Evolutionary conservation across 2,329 filamentous ascomycete species (phyloP).

Genomic region (Penicillium sp.): DNA sequence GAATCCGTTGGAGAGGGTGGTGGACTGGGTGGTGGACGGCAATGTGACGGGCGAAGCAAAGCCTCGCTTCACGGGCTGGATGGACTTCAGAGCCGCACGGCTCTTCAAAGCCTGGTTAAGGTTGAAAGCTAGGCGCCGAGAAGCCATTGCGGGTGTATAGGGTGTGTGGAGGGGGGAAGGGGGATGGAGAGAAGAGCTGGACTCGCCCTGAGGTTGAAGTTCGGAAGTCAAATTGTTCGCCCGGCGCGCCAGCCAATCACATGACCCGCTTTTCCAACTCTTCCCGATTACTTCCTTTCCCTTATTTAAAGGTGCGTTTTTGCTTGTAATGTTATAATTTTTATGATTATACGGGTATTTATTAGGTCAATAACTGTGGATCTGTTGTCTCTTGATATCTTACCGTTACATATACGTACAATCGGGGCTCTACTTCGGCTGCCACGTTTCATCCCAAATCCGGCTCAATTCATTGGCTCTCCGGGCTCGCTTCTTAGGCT

Average conservation of each 20-base stretch:
- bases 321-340: not conserved
- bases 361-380: not conserved
- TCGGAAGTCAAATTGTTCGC: conserved; percentile 49
- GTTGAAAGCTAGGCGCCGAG: conserved; percentile 94
- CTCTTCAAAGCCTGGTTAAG: conserved; percentile 86
- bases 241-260: conserved; percentile 43
- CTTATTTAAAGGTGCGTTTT: not conserved
- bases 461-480: conserved; percentile 16
- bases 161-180: conserved; percentile 45
- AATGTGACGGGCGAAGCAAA: conserved; percentile 78
- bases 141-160: conserved; percentile 70
- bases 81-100: conserved; percentile 77
- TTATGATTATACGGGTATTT: not conserved
- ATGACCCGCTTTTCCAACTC: conserved; percentile 44
- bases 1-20: conserved; percentile 95
- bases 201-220: conserved; percentile 41
- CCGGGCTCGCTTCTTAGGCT: conserved; percentile 11
- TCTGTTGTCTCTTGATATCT: not conserved
- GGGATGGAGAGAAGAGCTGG: conserved; percentile 49
- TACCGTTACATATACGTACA: not conserved
- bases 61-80: conserved; percentile 76
- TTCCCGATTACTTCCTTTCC: conserved; percentile 37
- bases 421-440: not conserved
- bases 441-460: conserved; percentile 8
- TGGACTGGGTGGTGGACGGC: conserved; percentile 87